A percentile compares a stretch with the other conserved stretches of the same genome.
Evolutionary conservation across 108 stramenopile genomes (phyloP).

Genomic region (Pseudonitzschia multistriata): DNA sequence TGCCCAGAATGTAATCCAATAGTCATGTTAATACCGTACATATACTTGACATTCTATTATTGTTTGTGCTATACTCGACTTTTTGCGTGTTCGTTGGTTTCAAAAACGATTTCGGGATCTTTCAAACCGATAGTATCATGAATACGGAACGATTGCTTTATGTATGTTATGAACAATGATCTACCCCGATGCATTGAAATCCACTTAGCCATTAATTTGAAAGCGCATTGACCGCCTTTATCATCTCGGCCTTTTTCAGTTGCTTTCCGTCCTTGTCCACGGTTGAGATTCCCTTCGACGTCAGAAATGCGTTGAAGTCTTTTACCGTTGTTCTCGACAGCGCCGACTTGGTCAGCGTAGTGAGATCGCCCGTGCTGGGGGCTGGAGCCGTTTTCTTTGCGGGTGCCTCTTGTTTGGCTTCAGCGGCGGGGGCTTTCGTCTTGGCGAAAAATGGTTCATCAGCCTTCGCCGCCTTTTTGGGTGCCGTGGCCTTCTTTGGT

Average conservation of each 20-base stretch:
- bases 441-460: not conserved
- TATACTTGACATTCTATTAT: not conserved
- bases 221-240: slow-evolving; percentile 24
- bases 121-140: not conserved
- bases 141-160: not conserved
- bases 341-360: slow-evolving; percentile 31
- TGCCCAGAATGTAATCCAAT: slow-evolving; percentile 62
- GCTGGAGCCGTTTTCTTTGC: slow-evolving; percentile 19
- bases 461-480: slow-evolving; percentile 33
- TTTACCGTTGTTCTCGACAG: slow-evolving; percentile 40
- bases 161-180: not conserved
- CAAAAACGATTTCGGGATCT: not conserved
- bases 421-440: slow-evolving; percentile 4
- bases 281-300: slow-evolving; percentile 27
- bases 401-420: slow-evolving; percentile 11
- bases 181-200: not conserved
- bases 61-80: not conserved
- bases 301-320: slow-evolving; percentile 31
- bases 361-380: slow-evolving; percentile 22
- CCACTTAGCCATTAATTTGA: slow-evolving; percentile 4
- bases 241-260: slow-evolving; percentile 35
- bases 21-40: not conserved
- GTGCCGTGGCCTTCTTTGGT: slow-evolving; percentile 25
- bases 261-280: slow-evolving; percentile 32
- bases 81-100: not conserved